A percentile compares a stretch with the other conserved stretches of the same genome.
phyloP scores from a whole-genome alignment of 1,284 basidiomycete species.

The Ustilago cynodontis region DNA sequence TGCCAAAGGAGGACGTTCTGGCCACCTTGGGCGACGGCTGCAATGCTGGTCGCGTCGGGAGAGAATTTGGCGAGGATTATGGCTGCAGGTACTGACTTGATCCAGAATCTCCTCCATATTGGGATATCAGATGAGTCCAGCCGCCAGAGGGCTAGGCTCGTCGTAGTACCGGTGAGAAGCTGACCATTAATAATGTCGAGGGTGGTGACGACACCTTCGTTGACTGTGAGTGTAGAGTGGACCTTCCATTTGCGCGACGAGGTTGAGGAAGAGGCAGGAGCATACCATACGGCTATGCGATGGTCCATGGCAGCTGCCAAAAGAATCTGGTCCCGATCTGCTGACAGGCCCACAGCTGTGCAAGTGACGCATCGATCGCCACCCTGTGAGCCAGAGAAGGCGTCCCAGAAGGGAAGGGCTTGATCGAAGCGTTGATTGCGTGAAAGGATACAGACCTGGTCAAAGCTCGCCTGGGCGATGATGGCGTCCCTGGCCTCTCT shows the following conservation, averaged over 20 bases:
- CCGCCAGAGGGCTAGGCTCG: slow-evolving; percentile 41
- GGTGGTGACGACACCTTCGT: slow-evolving; percentile 38
- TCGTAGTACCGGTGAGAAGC: slow-evolving; percentile 37
- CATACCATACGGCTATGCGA: slow-evolving; percentile 49
- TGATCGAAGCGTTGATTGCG: slow-evolving; percentile 44
- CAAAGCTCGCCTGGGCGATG: slow-evolving; percentile 41
- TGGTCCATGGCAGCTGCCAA: slow-evolving; percentile 51
- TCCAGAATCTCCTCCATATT: slow-evolving; percentile 53
- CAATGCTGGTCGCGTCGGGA: slow-evolving; percentile 44
- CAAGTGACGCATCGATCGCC: slow-evolving; percentile 32
- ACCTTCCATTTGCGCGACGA: slow-evolving; percentile 47
- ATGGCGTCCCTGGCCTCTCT: slow-evolving; percentile 29
- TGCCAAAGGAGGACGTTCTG: slow-evolving; percentile 47
- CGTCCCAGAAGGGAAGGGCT: slow-evolving; percentile 55
- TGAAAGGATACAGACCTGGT: slow-evolving; percentile 49
- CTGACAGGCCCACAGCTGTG: slow-evolving; percentile 30
- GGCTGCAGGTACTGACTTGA: slow-evolving; percentile 26
- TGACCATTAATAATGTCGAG: slow-evolving; percentile 37
- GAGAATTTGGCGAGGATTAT: slow-evolving; percentile 42
- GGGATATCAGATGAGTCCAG: slow-evolving; percentile 43
- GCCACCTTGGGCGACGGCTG: slow-evolving; percentile 42
- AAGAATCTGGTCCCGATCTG: slow-evolving; percentile 16
- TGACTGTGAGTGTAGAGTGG: slow-evolving; percentile 49
- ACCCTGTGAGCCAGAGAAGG: slow-evolving; percentile 46
- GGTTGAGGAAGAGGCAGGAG: slow-evolving; percentile 19